Conservation (phyloP, 768 basidiomycete species). For the Suillus subluteus region DNA sequence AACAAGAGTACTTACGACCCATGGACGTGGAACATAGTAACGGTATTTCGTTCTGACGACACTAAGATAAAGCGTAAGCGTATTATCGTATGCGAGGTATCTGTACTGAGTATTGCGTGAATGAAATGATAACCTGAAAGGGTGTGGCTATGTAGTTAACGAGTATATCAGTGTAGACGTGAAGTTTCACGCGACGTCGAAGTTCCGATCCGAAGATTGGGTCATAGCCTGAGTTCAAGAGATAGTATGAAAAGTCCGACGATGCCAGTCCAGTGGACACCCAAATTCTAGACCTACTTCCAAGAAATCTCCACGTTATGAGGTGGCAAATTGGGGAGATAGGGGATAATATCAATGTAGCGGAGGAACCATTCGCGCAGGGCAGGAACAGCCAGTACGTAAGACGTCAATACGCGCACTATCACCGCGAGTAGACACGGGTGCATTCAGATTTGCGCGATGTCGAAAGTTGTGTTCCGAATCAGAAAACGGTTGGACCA, state of each 20-base stretch:
- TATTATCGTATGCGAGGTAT: not conserved
- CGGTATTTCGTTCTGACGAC: not conserved
- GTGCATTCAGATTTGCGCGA: slow-evolving; percentile 35
- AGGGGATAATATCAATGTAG: slow-evolving; percentile 12
- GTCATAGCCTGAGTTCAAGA: not conserved
- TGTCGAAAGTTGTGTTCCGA: slow-evolving; percentile 38
- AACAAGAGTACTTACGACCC: not conserved
- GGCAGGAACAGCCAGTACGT: slow-evolving; percentile 26
- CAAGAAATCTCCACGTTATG: not conserved
- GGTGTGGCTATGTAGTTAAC: not conserved
- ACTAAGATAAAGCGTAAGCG: not conserved
- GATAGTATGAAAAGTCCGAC: not conserved
- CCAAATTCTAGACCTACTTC: not conserved
- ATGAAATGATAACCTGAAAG: not conserved
- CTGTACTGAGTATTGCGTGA: not conserved
- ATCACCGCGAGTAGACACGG: slow-evolving; percentile 29
- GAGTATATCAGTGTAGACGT: not conserved
- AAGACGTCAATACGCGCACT: slow-evolving; percentile 28
- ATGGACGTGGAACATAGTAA: not conserved
- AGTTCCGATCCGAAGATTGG: not conserved
- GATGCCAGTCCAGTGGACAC: not conserved
- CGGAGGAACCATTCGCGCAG: slow-evolving; percentile 14
- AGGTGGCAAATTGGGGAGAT: slow-evolving; percentile 12
- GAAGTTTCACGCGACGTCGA: not conserved
- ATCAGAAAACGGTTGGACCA: slow-evolving; percentile 39